Percentiles rank a stretch among this genome's conserved stretches.
Evolutionary conservation across 371 early-diverging fungal species (phyloP).

Genomic region (Apophysomyces variabilis): DNA sequence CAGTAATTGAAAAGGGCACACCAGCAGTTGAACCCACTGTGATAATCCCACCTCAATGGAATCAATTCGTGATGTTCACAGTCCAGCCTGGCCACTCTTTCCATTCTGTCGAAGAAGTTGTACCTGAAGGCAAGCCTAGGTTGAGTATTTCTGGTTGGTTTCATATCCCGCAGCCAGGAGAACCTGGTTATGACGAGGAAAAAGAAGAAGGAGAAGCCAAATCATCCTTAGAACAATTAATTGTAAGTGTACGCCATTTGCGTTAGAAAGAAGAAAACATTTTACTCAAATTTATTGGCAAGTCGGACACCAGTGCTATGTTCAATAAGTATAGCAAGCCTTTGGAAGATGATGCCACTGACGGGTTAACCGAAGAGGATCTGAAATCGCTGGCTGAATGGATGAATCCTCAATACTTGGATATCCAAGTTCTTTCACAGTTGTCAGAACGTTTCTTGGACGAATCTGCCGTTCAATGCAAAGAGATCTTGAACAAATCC

Average conservation of each 20-base stretch:
- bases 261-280: constrained; percentile 11
- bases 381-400: constrained; percentile 46
- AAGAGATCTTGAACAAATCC: constrained; percentile 58
- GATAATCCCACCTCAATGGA: constrained; percentile 71
- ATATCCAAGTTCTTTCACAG: constrained; percentile 42
- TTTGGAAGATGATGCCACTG: constrained; percentile 26
- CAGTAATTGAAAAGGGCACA: constrained; percentile 61
- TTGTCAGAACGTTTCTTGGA: constrained; percentile 68
- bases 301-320: constrained; percentile 38
- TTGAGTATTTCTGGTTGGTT: constrained; percentile 82
- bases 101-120: constrained; percentile 81
- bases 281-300: neutral
- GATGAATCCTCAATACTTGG: constrained; percentile 71
- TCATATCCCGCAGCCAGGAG: constrained; percentile 69
- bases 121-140: constrained; percentile 58
- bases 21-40: constrained; percentile 66
- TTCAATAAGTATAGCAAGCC: constrained; percentile 33
- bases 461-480: constrained; percentile 70
- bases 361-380: constrained; percentile 50
- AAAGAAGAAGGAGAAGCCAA: constrained; percentile 36
- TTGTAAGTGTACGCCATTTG: constrained; percentile 14
- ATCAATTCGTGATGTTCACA: constrained; percentile 76
- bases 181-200: constrained; percentile 55
- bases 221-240: constrained; percentile 60
- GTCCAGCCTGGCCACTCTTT: constrained; percentile 80